Evolutionary conservation across 805 yeast genomes (phyloP).

Genomic region (Schwanniomyces vanrijiae): DNA sequence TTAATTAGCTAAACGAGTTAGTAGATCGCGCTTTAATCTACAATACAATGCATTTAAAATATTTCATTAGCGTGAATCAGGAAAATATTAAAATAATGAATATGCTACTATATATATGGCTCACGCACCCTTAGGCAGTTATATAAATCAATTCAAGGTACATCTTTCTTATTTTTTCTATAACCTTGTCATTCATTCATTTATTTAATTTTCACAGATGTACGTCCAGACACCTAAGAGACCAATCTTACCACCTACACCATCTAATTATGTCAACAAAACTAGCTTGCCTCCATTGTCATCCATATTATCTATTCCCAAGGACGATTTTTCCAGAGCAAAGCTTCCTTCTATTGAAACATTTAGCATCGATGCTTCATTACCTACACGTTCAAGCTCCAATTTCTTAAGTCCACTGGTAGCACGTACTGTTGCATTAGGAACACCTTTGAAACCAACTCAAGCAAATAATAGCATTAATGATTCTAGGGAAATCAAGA

Average conservation of each 20-base stretch:
- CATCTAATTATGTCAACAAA: conserved; percentile 15
- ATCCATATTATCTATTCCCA: conserved; percentile 21
- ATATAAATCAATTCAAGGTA: neutral
- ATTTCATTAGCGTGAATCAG: conserved; percentile 7
- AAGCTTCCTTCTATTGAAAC: conserved; percentile 27
- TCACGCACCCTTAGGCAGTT: neutral
- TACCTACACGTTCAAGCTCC: conserved; percentile 5
- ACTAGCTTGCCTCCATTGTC: conserved; percentile 43
- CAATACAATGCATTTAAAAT: conserved; percentile 1
- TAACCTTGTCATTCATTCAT: neutral
- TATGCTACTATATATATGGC: neutral
- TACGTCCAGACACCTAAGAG: conserved; percentile 36
- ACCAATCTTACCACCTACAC: conserved; percentile 25
- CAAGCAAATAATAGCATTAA: conserved; percentile 6
- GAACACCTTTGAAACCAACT: conserved; percentile 4
- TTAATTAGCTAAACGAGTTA: conserved; percentile 6
- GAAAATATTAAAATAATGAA: neutral
- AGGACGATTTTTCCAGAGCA: neutral
- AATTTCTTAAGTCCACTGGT: neutral
- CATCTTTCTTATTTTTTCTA: neutral
- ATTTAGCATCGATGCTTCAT: conserved; percentile 9
- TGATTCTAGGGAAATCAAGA: conserved; percentile 1
- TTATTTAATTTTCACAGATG: conserved; percentile 11
- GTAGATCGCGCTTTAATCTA: conserved; percentile 1
- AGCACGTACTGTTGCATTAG: neutral